Percentiles rank a stretch among this genome's conserved stretches.
These are phyloP conservation scores for Spinellus fusiger DNA, from an alignment of 192 early-diverging fungal species.

Conservation along the genomic window DNA sequence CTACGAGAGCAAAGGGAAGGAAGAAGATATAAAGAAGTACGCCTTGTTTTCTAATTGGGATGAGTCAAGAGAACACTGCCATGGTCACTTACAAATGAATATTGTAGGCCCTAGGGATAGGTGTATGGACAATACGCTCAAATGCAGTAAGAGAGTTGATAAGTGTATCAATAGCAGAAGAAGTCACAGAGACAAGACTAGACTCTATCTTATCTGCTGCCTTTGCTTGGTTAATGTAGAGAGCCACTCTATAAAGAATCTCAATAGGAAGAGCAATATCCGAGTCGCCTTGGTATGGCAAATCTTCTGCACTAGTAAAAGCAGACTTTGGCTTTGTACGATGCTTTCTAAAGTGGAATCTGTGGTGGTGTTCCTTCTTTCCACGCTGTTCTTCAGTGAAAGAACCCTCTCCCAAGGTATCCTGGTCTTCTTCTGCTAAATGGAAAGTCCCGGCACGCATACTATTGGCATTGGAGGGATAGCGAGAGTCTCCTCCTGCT, in stretches of 20 bases:
- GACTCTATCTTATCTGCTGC: conserved; percentile 33
- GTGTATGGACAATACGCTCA: conserved; percentile 67
- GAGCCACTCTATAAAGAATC: conserved; percentile 38
- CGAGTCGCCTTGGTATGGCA: conserved; percentile 36
- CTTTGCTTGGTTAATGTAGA: conserved; percentile 38
- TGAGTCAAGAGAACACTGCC: not conserved
- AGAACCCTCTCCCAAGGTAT: no score
- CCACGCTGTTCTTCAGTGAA: conserved; percentile 1
- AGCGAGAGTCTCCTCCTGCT: no score
- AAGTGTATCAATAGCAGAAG: conserved; percentile 41
- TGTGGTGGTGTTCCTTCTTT: not conserved
- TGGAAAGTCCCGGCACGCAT: no score
- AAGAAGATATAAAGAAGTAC: conserved; percentile 53
- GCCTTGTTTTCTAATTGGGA: conserved; percentile 48
- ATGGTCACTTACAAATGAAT: conserved; percentile 54
- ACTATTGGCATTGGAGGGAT: no score
- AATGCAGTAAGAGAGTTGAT: conserved; percentile 54
- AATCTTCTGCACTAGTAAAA: conserved; percentile 26
- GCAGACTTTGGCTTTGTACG: not conserved
- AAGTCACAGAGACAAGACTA: conserved; percentile 27
- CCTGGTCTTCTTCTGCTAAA: no score
- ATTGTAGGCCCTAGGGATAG: conserved; percentile 72
- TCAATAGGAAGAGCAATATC: conserved; percentile 47
- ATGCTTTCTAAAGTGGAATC: not conserved
- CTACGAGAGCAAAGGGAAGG: conserved; percentile 57